Base-by-base conservation (phyloP, 257 asterid genomes). In the Eustoma russellianum region DNA sequence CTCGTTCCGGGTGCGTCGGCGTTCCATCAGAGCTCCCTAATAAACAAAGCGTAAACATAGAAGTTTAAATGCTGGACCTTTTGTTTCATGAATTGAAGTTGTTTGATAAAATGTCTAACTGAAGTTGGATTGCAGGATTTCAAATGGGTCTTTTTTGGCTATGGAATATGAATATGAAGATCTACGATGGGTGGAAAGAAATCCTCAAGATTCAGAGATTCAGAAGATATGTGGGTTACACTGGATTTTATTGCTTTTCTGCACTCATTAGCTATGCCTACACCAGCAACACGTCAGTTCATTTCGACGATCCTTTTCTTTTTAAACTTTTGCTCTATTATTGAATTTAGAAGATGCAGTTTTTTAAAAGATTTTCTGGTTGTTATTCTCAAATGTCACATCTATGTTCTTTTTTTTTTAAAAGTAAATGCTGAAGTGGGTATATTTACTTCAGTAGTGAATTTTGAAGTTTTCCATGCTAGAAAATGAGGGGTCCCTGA, bases 181-280 rank as follows among this genome's bases (percentile, higher is more conserved):
- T 76, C 8, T 75, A 77, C 47, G 81, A 81, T 3, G 79, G 78
- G 30, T 82, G 85, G 74, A 70, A 65, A 14, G 94, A 84, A 38
- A 73, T 91, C 68, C 61, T 84, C 70, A 91, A 79, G 71, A 87
- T 91, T 62, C 98, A 91, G 82, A 91, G 80, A 71, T 80, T 91
- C 55, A 75, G 98, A 28, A 80, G 98, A 66, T 13, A 70, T 17
- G 95, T 88, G 48, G 84, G 94, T 8, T 91, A 80, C 57, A 57
- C 96, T 57, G 92, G 85, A 45, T 87, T 91, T 69, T 91, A 62
- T 77, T 65, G 87, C 64, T 87, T 91, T 12, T 57, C 60, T 57
- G 61, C 92, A 4, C 75, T 74, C 67, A 61, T 87, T 66, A 77
- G 67, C 81, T 91, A 75, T 63, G 84, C 80, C 19, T 83, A 91